Evolutionary conservation across 176 grass and related monocot species (phyloP).

Genomic region (Puccinellia tenuiflora): DNA sequence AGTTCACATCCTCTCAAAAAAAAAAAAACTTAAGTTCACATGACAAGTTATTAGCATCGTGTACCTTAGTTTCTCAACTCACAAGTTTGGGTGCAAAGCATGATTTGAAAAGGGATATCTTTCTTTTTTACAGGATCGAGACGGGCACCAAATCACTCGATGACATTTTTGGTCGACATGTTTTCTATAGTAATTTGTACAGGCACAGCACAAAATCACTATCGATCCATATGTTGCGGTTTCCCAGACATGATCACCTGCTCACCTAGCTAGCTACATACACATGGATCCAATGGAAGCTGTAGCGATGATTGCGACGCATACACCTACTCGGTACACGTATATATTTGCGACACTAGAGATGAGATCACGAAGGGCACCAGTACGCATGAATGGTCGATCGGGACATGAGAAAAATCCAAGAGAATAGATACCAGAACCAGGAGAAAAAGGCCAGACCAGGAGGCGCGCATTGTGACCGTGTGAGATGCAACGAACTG

Average conservation of each 20-base stretch:
- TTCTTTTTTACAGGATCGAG: too few relatives aligned
- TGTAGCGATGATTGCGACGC: not conserved
- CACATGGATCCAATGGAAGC: conserved; percentile 18
- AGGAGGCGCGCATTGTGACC: not conserved
- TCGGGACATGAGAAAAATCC: too few relatives aligned
- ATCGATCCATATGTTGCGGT: too few relatives aligned
- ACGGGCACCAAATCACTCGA: not conserved
- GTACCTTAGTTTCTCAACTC: not conserved
- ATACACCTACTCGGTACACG: conserved; percentile 1
- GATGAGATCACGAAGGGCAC: not conserved
- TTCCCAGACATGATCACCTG: conserved; percentile 11
- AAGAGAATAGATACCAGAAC: too few relatives aligned
- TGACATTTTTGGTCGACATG: not conserved
- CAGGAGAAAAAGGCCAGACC: not conserved
- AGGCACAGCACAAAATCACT: not conserved
- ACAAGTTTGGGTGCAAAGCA: not conserved
- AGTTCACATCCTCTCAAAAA: too few relatives aligned
- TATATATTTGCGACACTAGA: not conserved
- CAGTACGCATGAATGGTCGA: too few relatives aligned
- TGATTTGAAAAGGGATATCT: not conserved
- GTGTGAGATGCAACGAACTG: not conserved
- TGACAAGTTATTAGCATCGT: not conserved
- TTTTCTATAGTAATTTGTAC: not conserved
- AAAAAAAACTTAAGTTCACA: too few relatives aligned
- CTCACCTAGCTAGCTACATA: conserved; percentile 5